Base-by-base conservation (phyloP, 1,139 yeast species). In the Yamadazyma epiphylla region DNA sequence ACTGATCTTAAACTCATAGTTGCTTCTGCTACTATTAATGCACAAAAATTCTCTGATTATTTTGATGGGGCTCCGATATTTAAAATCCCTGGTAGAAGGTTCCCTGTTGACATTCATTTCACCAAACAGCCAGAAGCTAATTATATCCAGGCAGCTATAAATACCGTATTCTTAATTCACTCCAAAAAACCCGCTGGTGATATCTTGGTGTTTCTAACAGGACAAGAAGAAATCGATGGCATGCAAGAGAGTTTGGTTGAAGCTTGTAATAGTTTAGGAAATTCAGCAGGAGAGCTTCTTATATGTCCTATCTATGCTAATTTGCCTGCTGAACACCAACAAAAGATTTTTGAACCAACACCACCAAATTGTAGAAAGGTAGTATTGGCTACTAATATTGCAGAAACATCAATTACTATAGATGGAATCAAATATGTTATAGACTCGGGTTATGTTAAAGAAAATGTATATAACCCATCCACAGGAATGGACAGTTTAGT, bases 21-120 rank as follows among this genome's bases (percentile, higher is more conserved):
- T 27, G 88, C 97, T 0, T 88, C 96, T 4, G 98, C 98, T 1
- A 91, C 98, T 0, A 82, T 91, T 60, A 88, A 91, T 57, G 94
- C 97, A 0, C 70, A 76, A 30, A 85, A 85, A 52, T 89, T 91
- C 48, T 77, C 95, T 9, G 70, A 70, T 5, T 91, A 77, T 55
- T 91, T 91, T 50, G 74, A 76, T 43, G 71, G 71, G 25, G 95
- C 96, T 1, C 96, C 96, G 0, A 82, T 89, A 13, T 84, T 85
- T 53, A 80, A 77, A 33, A 79, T 83, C 20, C 97, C 97, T 0
- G 98, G 98, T 1, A 70, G 97, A 42, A 62, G 94, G 22, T 89
- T 74, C 50, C 94, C 95, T 0, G 97, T 91, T 4, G 94, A 86
- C 41, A 76, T 88, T 11, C 84, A 79, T 49, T 91, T 88, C 49